Conservation (phyloP, 169 alveolate species). For the Plasmodium gallinaceum region DNA sequence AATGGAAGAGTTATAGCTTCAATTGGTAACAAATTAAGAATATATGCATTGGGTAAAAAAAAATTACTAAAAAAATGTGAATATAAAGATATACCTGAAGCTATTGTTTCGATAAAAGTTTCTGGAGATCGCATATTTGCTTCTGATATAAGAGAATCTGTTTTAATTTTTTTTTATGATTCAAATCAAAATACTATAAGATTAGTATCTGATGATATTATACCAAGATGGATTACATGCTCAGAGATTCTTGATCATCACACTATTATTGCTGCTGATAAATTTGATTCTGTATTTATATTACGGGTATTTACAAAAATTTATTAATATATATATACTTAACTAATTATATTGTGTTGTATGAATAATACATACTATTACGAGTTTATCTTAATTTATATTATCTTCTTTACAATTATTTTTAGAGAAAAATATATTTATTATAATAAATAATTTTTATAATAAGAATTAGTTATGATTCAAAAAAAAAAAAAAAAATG, state of each 20-base stretch:
- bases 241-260: slow-evolving; percentile 96
- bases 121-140: slow-evolving; percentile 94
- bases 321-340: neutral
- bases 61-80: slow-evolving; percentile 97
- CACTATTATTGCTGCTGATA: slow-evolving; percentile 91
- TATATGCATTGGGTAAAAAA: slow-evolving; percentile 97
- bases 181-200: slow-evolving; percentile 82
- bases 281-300: slow-evolving; percentile 81
- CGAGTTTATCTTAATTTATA: too few species aligned
- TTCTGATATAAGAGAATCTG: slow-evolving; percentile 94
- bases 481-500: too few species aligned
- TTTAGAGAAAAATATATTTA: too few species aligned
- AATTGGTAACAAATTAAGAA: slow-evolving; percentile 93
- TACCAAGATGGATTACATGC: slow-evolving; percentile 96
- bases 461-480: too few species aligned
- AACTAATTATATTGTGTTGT: neutral
- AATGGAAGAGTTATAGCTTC: slow-evolving; percentile 95
- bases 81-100: slow-evolving; percentile 92
- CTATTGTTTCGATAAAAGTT: slow-evolving; percentile 86
- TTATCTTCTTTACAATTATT: too few species aligned
- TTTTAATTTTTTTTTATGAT: slow-evolving; percentile 92
- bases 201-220: slow-evolving; percentile 92
- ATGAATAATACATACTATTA: too few species aligned
- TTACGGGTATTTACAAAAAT: slow-evolving; percentile 26
- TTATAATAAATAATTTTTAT: too few species aligned